Conservation (phyloP, 2,329 filamentous ascomycete genomes). For the Fusarium robinianum region DNA sequence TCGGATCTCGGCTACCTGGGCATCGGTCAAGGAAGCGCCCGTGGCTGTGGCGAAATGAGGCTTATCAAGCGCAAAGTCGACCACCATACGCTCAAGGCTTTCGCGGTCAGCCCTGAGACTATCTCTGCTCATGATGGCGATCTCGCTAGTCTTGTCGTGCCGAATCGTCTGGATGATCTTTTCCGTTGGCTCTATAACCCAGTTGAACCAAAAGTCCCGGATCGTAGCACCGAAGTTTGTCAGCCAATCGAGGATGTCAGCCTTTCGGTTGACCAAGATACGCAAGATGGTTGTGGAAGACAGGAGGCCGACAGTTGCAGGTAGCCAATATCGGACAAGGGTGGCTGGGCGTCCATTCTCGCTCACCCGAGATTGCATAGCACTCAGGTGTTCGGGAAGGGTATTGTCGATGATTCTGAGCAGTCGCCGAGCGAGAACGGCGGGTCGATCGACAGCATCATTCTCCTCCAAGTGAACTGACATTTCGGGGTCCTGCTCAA, state of each 20-base stretch:
- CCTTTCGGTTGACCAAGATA: constrained; percentile 73
- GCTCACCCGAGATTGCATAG: constrained; percentile 59
- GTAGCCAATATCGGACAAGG: constrained; percentile 87
- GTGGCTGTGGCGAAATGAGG: constrained; percentile 61
- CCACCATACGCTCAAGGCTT: constrained; percentile 95
- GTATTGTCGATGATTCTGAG: constrained; percentile 69
- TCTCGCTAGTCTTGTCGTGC: constrained; percentile 89
- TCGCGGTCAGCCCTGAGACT: constrained; percentile 88
- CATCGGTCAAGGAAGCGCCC: constrained; percentile 60
- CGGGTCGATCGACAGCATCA: constrained; percentile 53
- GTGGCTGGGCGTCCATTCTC: constrained; percentile 76
- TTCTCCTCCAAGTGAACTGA: constrained; percentile 56
- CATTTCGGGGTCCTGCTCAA: constrained; percentile 64
- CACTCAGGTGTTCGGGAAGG: constrained; percentile 67
- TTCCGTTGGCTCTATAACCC: constrained; percentile 84
- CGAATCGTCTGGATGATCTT: constrained; percentile 90
- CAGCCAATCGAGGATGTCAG: constrained; percentile 80
- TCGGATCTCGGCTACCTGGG: constrained; percentile 74
- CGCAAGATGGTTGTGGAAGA: constrained; percentile 88
- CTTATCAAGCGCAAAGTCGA: constrained; percentile 90
- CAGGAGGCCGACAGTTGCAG: constrained; percentile 69
- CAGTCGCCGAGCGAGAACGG: constrained; percentile 68
- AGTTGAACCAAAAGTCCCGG: constrained; percentile 93
- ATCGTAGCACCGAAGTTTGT: constrained; percentile 76
- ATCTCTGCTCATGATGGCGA: constrained; percentile 94